phyloP scores from a whole-genome alignment of 768 basidiomycete species.

The Russula olivacea region DNA sequence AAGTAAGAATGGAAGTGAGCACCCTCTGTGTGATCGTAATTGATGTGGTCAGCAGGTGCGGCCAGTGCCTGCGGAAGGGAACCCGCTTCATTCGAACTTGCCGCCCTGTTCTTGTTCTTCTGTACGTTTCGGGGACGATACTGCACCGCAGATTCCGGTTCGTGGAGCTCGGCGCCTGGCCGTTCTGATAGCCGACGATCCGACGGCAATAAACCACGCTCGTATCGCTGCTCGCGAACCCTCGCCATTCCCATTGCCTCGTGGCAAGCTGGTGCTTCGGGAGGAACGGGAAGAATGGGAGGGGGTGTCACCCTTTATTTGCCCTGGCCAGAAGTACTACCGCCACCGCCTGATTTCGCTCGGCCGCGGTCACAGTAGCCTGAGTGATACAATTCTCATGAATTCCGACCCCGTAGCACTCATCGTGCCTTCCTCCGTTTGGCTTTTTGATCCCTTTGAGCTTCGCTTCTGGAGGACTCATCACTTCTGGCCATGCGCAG shows the following conservation, averaged over 20 bases:
- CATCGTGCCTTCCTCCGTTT: too few relatives aligned
- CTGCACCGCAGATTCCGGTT: not conserved
- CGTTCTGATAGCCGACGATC: not conserved
- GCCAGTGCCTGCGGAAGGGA: not conserved
- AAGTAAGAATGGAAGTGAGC: constrained; percentile 4
- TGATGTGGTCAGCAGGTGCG: not conserved
- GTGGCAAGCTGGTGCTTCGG: not conserved
- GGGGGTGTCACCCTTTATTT: not conserved
- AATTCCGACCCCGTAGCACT: too few relatives aligned
- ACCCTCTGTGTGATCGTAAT: not conserved
- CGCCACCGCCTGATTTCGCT: not conserved
- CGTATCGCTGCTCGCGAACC: not conserved
- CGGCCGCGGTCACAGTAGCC: too few relatives aligned
- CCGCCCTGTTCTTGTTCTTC: not conserved
- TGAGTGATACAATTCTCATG: too few relatives aligned
- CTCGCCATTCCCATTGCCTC: not conserved
- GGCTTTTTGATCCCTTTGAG: too few relatives aligned
- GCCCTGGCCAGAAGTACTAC: not conserved
- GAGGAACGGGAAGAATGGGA: too few relatives aligned
- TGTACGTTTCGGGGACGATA: not conserved
- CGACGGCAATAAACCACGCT: not conserved
- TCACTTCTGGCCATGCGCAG: too few relatives aligned
- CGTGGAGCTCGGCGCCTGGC: not conserved
- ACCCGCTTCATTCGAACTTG: not conserved
- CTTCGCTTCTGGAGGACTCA: too few relatives aligned